phyloP scores from a whole-genome alignment of 352 stramenopile genomes.

The Phytopythium helicoides region DNA sequence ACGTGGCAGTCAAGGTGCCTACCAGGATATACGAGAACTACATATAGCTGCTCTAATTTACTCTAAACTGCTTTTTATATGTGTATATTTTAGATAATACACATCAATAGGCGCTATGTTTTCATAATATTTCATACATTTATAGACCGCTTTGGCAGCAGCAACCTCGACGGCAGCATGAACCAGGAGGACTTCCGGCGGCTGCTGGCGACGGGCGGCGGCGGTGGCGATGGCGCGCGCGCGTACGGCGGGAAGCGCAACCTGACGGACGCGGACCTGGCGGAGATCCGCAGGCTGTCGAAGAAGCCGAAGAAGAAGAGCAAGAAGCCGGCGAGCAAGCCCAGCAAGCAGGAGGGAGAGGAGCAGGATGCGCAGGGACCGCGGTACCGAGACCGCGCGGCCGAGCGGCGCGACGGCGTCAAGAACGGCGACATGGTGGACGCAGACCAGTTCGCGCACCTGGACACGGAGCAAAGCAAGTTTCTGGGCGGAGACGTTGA shows the following conservation, averaged over 20 bases:
- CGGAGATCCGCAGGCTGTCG: slow-evolving; percentile 45
- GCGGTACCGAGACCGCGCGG: slow-evolving; percentile 64
- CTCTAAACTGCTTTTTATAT: too few species aligned
- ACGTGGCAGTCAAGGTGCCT: slow-evolving; percentile 1
- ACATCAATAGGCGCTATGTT: too few species aligned
- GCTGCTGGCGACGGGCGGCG: slow-evolving; percentile 31
- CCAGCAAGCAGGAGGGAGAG: slow-evolving; percentile 4
- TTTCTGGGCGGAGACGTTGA: slow-evolving; percentile 79
- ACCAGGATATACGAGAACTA: too few species aligned
- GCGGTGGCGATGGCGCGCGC: slow-evolving; percentile 4
- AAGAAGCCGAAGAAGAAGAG: slow-evolving; percentile 57
- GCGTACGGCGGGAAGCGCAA: slow-evolving; percentile 55
- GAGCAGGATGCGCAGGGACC: background rate
- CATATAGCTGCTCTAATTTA: too few species aligned
- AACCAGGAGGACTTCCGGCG: slow-evolving; percentile 80
- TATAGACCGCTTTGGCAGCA: background rate
- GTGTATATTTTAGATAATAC: too few species aligned
- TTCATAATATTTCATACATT: too few species aligned
- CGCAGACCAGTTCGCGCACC: slow-evolving; percentile 42
- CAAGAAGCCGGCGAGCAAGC: slow-evolving; percentile 38
- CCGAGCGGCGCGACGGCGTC: slow-evolving; percentile 45
- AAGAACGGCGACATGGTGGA: slow-evolving; percentile 40
- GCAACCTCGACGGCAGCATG: slow-evolving; percentile 21
- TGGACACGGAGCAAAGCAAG: slow-evolving; percentile 79
- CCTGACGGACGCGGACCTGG: slow-evolving; percentile 46